Evolutionary conservation across 352 stramenopile genomes (phyloP), one percentile per base, ranked within the genome.

Genomic region (Pythium rishiriense): DNA sequence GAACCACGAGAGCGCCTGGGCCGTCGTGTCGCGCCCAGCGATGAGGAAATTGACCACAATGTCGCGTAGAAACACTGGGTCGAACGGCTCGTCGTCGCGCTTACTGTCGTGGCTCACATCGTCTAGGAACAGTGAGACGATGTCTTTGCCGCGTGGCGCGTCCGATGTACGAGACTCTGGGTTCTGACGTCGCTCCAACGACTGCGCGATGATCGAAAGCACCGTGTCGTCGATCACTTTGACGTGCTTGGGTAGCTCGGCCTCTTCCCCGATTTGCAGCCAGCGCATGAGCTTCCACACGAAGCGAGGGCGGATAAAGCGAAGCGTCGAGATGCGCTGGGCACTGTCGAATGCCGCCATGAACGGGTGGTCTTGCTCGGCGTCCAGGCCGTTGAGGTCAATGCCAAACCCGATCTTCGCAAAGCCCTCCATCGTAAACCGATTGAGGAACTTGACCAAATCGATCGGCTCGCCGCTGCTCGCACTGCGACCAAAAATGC

Each of bases 1-100:
- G 29, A 82, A 64, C 79, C 79, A 88, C 19, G 64, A 69, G 1
- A 88, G 51, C 7, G 77, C 74, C 49, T 72, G 75, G 0, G 79
- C 75, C 6, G 78, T 85, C 0, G 79, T 85, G 64, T 88, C 79
- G 1, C 78, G 57, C 12, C 79, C 79, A 59, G 75, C 79, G 51
- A 88, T 78, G 24, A 88, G 51, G 37, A 88, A 80, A 50, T 76
- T 83, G 31, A 88, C 72, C 6, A 87, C 69, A 31, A 88, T 73
- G 57, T 87, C 73, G 7, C 74, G 71, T 2, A 87, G 51, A 56
- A 74, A 78, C 12, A 58, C 47, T 8, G 67, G 67, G 37, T 69
- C 57, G 42, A 73, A 69, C 17, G 50, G 35, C 4, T 54, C 48
- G 0, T 42, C 14, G 3, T 28, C n/a, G 2, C 56, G 48, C 46